Conservation (phyloP, 176 grass and related monocot genomes). For the Luzula sylvatica region DNA sequence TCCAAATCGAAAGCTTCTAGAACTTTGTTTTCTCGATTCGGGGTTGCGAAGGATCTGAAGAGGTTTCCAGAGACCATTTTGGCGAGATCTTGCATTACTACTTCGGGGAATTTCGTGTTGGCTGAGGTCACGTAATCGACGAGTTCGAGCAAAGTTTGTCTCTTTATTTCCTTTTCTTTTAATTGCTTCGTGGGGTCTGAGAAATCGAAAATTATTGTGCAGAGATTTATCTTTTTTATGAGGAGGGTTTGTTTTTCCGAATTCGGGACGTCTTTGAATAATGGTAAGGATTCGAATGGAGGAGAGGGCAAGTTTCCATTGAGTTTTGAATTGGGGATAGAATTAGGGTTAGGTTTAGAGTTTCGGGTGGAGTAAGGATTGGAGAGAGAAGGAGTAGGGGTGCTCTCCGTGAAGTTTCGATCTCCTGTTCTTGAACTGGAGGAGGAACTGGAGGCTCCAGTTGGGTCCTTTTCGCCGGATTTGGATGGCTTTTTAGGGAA, state of each 20-base stretch:
- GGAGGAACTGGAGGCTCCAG: conserved; percentile 27
- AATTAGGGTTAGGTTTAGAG: conserved; percentile 19
- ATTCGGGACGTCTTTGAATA: conserved; percentile 70
- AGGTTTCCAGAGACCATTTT: conserved; percentile 55
- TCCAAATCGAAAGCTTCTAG: conserved; percentile 47
- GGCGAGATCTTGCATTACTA: conserved; percentile 58
- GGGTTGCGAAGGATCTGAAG: conserved; percentile 41
- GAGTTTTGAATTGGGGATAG: conserved; percentile 21
- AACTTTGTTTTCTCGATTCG: conserved; percentile 48
- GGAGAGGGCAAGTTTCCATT: conserved; percentile 19
- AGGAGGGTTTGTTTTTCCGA: conserved; percentile 57
- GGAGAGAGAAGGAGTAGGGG: conserved; percentile 34
- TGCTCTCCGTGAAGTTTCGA: conserved; percentile 21
- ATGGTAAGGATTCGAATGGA: conserved; percentile 32
- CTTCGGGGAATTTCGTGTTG: conserved; percentile 50
- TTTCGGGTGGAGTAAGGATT: conserved; percentile 48
- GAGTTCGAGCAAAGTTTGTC: conserved; percentile 68
- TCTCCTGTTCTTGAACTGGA: conserved; percentile 29
- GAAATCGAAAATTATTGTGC: conserved; percentile 55
- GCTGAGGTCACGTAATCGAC: conserved; percentile 43
- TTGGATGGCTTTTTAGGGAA: conserved; percentile 67
- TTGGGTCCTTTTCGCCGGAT: conserved; percentile 47
- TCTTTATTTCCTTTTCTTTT: conserved; percentile 70
- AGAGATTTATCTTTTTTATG: conserved; percentile 57
- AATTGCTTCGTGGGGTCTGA: conserved; percentile 47